A percentile compares a stretch with the other conserved stretches of the same genome.
phyloP scores from a whole-genome alignment of 169 alveolate species.

The Eimeria mitis region DNA sequence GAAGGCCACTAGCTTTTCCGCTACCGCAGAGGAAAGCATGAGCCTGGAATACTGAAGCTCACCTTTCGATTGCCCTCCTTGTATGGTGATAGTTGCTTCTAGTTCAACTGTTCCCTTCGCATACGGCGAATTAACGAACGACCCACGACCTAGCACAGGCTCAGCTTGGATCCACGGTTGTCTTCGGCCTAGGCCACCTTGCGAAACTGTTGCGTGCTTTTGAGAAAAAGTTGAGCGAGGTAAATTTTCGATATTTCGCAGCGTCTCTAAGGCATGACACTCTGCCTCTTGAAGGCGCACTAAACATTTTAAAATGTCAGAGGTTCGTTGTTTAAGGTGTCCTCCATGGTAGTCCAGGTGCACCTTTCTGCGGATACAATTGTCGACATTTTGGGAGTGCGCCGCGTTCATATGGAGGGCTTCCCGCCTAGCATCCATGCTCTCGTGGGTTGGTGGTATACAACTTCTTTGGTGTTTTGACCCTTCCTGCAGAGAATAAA shows the following conservation, averaged over 20 bases:
- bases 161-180: not conserved
- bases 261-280: slow-evolving; percentile 9
- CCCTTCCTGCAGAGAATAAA: not conserved
- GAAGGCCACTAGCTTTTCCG: slow-evolving; percentile 7
- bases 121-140: not conserved
- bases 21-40: not conserved
- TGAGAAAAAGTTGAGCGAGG: not conserved
- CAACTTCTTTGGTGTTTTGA: not conserved
- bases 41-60: not conserved
- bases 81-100: not conserved
- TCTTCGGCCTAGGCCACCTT: not conserved
- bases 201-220: not conserved
- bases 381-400: not conserved
- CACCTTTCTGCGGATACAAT: too few relatives aligned
- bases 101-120: not conserved
- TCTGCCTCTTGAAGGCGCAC: slow-evolving; percentile 38
- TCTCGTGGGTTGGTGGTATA: not conserved
- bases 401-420: not conserved
- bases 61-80: not conserved
- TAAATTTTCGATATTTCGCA: not conserved
- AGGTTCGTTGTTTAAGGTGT: not conserved
- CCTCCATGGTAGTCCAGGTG: not conserved
- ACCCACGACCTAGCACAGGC: not conserved
- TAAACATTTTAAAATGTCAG: not conserved
- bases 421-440: not conserved